These are phyloP conservation scores for Russula olivacea DNA, from an alignment of 768 basidiomycete genomes.

Conservation along the genomic window DNA sequence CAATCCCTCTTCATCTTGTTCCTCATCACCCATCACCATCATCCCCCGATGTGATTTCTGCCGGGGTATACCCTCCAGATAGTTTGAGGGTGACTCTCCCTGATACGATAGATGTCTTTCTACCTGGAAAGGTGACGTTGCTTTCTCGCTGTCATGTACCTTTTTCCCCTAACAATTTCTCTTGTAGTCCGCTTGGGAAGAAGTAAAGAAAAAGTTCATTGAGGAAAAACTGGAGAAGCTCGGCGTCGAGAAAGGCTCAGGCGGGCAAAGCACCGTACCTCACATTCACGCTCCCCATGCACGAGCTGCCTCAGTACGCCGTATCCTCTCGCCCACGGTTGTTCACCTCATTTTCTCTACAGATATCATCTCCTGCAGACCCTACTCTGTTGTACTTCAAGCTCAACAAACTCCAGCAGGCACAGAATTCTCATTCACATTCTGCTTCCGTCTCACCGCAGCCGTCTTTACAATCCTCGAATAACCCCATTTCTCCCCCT, in stretches of 20 bases:
- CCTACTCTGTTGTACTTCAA: conserved; percentile 77
- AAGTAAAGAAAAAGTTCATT: conserved; percentile 60
- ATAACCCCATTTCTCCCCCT: conserved; percentile 46
- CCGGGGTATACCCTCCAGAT: conserved; percentile 61
- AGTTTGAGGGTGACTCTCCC: conserved; percentile 53
- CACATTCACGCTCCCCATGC: conserved; percentile 71
- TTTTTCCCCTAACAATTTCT: conserved; percentile 11
- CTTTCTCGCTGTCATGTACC: conserved; percentile 6
- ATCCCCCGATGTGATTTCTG: conserved; percentile 39
- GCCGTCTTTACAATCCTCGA: conserved; percentile 37
- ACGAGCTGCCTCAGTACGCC: conserved; percentile 75
- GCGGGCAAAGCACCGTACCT: conserved; percentile 45
- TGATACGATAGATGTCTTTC: conserved; percentile 67
- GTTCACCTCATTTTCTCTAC: conserved; percentile 13
- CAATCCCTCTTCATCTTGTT: conserved; percentile 39
- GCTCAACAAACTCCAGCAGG: conserved; percentile 76
- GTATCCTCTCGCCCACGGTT: conserved; percentile 23
- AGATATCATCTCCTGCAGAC: conserved; percentile 91
- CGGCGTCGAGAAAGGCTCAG: conserved; percentile 63
- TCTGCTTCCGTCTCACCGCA: conserved; percentile 65
- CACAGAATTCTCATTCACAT: conserved; percentile 47
- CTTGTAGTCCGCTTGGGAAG: conserved; percentile 65
- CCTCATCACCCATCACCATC: conserved; percentile 29
- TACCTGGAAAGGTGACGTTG: conserved; percentile 66
- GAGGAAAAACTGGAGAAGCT: conserved; percentile 78